Conservation (phyloP, 2,329 filamentous ascomycete species). For the Ceratocystis papillata region DNA sequence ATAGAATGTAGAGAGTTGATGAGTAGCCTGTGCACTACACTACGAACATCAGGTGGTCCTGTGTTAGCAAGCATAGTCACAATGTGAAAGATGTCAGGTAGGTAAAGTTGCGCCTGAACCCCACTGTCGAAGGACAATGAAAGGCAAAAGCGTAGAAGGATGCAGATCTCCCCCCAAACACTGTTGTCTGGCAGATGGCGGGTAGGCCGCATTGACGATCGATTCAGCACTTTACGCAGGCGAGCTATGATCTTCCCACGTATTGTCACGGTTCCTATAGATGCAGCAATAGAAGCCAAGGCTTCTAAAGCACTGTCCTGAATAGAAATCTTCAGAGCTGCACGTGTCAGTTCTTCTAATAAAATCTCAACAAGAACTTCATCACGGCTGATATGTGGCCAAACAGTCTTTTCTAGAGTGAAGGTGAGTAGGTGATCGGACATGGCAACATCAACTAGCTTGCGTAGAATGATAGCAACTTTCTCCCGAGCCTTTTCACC, state of each 20-base stretch:
- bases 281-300: conserved; percentile 51
- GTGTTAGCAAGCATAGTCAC: conserved; percentile 61
- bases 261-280: conserved; percentile 54
- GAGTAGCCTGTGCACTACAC: conserved; percentile 51
- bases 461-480: conserved; percentile 52
- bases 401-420: conserved; percentile 54
- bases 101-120: conserved; percentile 55
- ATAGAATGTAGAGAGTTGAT: conserved; percentile 58
- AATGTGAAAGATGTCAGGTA: conserved; percentile 59
- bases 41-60: conserved; percentile 45
- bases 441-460: conserved; percentile 54
- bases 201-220: conserved; percentile 56
- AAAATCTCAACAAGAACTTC: conserved; percentile 57
- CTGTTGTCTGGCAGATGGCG: conserved; percentile 54
- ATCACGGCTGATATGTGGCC: conserved; percentile 54
- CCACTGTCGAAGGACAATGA: conserved; percentile 58
- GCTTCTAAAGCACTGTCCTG: conserved; percentile 50
- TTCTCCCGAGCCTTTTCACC: conserved; percentile 57
- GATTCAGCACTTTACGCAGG: conserved; percentile 55
- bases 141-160: conserved; percentile 55
- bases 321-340: conserved; percentile 41
- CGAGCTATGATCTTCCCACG: conserved; percentile 55
- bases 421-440: conserved; percentile 49
- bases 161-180: conserved; percentile 59
- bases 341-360: conserved; percentile 55